A percentile compares a stretch with the other conserved stretches of the same genome.
Evolutionary conservation across 1,139 yeast genomes (phyloP).

Genomic region (Suhomyces wounanorum): DNA sequence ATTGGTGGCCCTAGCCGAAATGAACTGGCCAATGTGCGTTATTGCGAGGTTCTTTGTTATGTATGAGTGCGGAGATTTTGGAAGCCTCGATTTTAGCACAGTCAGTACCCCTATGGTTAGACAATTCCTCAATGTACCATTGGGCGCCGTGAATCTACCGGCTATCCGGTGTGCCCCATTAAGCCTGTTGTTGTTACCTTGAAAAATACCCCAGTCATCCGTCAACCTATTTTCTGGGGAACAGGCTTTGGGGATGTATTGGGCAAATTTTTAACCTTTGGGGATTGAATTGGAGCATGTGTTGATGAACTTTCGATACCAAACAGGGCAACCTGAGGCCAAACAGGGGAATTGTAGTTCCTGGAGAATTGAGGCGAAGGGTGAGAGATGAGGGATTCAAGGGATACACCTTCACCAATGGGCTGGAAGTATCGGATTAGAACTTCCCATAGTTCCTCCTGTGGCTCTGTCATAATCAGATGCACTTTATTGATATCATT

Average conservation of each 20-base stretch:
- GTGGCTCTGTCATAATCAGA: not conserved
- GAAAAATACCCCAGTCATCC: not conserved
- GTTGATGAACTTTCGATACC: not conserved
- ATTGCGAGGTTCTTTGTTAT: conserved; percentile 1
- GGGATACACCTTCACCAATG: not conserved
- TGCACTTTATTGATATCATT: not conserved
- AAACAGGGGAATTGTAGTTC: not conserved
- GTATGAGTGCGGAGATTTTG: not conserved
- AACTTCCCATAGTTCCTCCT: not conserved
- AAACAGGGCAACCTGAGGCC: no score
- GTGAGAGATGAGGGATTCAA: not conserved
- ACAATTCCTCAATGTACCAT: not conserved
- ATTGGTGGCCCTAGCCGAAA: not conserved
- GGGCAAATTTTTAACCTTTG: not conserved
- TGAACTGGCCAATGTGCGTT: not conserved
- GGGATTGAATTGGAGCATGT: not conserved
- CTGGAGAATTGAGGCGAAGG: not conserved
- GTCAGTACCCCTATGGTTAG: not conserved
- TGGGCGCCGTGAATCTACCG: not conserved
- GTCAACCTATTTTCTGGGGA: not conserved
- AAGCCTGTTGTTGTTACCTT: not conserved
- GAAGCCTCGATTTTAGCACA: not conserved
- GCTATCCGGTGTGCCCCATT: not conserved
- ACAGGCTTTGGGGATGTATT: not conserved
- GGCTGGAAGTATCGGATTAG: not conserved